Base-by-base conservation (phyloP, 1,284 basidiomycete genomes). In the Athelia psychrophila region DNA sequence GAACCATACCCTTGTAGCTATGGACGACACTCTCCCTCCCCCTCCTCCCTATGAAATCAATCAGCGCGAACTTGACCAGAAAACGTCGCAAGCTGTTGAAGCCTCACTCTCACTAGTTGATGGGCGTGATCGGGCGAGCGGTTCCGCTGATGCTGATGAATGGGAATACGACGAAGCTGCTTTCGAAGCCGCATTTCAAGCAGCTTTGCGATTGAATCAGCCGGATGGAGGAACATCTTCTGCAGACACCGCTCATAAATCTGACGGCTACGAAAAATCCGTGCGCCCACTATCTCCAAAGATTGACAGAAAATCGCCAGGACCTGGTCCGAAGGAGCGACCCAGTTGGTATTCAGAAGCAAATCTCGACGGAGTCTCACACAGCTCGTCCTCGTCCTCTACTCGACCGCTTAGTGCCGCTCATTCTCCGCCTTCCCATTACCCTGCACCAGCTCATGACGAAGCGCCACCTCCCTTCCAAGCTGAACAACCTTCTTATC, bases 1-100 rank as follows among this genome's bases (percentile, higher is more conserved):
- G 5, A 13, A 30, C 27, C 27, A 30, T 30, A 30, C 5, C 27
- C 27, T 30, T 30, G 27, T 30, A 5, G 5, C 27, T 30, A 30
- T 30, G 27, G 27, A 5, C 6, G 27, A 30, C 13, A 13, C n/a
- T n/a, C n/a, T 30, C 13, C 25, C 44, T 27, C 40, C 74, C 23
- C 76, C 72, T 36, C 77, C 67, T 61, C 76, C 70, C 58, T 87
- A 70, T 73, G 79, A 72, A 67, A 69, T 55, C 68, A 80, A 72
- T 59, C 71, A 81, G 48, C 73, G 77, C 54, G 79, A 82, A 54
- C 79, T 77, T 42, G 80, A 86, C 63, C 75, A 69, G 44, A 87
- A 84, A 64, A 68, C 77, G 42, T 63, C 72, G 2, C 65, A 67
- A 32, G 75, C 75, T 6, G 51, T 77, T 10, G 67, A 78, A 48